Conservation (phyloP, 345 rosid genomes). For the Nasturtium officinale region DNA sequence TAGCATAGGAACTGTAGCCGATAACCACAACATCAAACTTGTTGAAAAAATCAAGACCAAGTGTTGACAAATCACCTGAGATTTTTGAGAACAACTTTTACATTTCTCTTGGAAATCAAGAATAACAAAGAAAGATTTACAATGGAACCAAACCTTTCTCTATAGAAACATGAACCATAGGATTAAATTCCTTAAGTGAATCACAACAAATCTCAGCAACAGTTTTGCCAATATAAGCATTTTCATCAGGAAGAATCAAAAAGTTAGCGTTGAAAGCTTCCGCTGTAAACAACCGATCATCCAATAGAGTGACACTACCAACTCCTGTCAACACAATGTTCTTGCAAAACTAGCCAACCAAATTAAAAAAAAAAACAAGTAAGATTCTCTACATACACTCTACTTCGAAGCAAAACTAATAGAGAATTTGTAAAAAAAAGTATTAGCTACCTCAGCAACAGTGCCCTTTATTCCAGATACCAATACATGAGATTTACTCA, state of each 20-base stretch:
- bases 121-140: not conserved
- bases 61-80: conserved; percentile 73
- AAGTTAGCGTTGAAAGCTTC: conserved; percentile 73
- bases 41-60: conserved; percentile 59
- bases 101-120: not conserved
- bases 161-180: conserved; percentile 83
- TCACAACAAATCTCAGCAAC: conserved; percentile 85
- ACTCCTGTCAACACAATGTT: conserved; percentile 95
- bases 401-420: not conserved
- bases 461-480: conserved; percentile 36
- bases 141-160: conserved; percentile 57
- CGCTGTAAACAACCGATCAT: conserved; percentile 60
- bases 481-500: conserved; percentile 35
- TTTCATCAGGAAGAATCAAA: conserved; percentile 69
- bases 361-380: not conserved
- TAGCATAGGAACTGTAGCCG: conserved; percentile 60
- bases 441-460: conserved; percentile 32
- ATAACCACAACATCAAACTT: conserved; percentile 80
- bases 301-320: conserved; percentile 86
- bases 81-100: not conserved
- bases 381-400: not conserved
- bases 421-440: not conserved
- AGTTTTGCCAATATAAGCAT: conserved; percentile 56
- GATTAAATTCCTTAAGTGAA: conserved; percentile 86
- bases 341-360: conserved; percentile 79